Conservation (phyloP, 2,329 filamentous ascomycete genomes). For the Bipolaris sorokiniana region DNA sequence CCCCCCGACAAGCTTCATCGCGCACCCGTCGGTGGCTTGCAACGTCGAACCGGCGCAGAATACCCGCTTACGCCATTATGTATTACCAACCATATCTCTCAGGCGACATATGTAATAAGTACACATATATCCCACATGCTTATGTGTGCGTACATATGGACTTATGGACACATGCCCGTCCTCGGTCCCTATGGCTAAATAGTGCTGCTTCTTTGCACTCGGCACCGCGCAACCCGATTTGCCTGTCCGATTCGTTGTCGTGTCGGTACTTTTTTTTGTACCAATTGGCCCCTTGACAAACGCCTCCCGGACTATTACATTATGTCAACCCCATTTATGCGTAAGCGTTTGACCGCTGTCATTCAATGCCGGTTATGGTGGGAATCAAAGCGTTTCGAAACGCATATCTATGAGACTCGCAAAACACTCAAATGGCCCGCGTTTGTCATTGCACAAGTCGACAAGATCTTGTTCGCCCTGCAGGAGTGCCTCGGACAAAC, state of each 20-base stretch:
- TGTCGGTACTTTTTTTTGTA: constrained; percentile 7
- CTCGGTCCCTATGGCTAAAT: constrained; percentile 3
- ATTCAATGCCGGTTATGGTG: not conserved
- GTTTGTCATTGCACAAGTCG: not conserved
- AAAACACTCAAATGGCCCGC: not conserved
- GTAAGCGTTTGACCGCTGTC: constrained; percentile 1
- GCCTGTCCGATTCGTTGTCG: constrained; percentile 9
- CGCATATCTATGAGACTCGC: constrained; percentile 5
- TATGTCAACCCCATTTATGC: constrained; percentile 7
- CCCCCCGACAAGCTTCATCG: constrained; percentile 6
- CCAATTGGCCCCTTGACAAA: constrained; percentile 11
- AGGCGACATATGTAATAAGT: not conserved
- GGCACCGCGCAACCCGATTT: constrained; percentile 12
- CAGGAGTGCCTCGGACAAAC: not conserved
- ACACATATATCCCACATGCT: too few relatives aligned
- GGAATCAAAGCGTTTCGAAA: constrained; percentile 13
- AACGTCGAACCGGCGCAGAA: constrained; percentile 37
- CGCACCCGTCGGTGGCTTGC: constrained; percentile 33
- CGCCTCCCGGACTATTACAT: constrained; percentile 13
- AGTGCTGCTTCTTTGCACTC: constrained; percentile 3
- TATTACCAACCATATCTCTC: constrained; percentile 5
- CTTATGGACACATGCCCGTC: not conserved
- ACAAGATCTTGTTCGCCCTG: not conserved
- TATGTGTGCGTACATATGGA: too few relatives aligned
- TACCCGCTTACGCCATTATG: constrained; percentile 12